Base-by-base conservation (phyloP, 768 basidiomycete species). In the Lyophyllum shimeji region DNA sequence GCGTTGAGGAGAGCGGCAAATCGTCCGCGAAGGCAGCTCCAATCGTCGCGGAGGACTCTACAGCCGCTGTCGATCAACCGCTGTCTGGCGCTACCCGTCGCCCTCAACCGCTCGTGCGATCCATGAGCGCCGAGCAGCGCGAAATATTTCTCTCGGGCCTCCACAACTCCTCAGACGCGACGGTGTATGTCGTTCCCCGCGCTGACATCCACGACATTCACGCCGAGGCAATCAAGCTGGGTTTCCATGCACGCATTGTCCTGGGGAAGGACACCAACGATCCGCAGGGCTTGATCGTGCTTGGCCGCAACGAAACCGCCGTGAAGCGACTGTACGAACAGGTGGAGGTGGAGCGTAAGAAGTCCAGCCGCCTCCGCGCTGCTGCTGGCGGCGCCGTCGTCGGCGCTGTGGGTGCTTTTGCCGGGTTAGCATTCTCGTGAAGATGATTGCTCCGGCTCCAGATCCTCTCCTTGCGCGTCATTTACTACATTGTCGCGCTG, bases 371-470 rank as follows among this genome's bases (percentile, higher is more conserved):
- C 34, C 59, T 79, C 15, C 74, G 70, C 46, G 77, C 76, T 44
- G 79, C 75, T 48, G 83, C 83, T 57, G 79, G 82, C 17, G 82
- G 80, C 45, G 82, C 77, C n/a, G 73, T 85, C 17, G 76, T 85
- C 18, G 85, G 85, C 39, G 84, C 81, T 39, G 81, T 84, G 7
- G 82, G 82, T 40, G 76, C 82, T 47, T 84, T 78, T 74, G 81
- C 81, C 18, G 82, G 83, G 15, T 74, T 86, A 50, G 85, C 85
- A 29, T 75, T 79, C 68, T 61, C 82, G 58, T 79, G 33, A 56
- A 52, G 43, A 37, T 42, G 39, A 40, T 18, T 9, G 7, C 39
- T 31, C 12, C 37, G 23, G 7, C 39, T 15, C 50, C 45, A 4
- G 29, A 9, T 33, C 1, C 48, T n/a, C 4, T 17, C 23, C 40